These are phyloP conservation scores for Malus hybrid DNA, from an alignment of 331 rosid species.

Conservation along the genomic window DNA sequence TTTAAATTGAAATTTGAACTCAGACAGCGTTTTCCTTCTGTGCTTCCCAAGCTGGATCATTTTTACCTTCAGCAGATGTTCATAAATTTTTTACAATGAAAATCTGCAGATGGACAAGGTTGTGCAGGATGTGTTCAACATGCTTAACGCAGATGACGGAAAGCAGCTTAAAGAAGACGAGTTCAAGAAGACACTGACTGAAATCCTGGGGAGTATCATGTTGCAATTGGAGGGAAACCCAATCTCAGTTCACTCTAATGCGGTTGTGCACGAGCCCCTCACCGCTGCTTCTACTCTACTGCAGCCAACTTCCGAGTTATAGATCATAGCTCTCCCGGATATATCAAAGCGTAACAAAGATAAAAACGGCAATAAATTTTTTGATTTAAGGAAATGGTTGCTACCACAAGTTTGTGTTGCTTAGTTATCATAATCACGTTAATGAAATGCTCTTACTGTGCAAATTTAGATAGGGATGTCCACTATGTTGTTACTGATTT, in stretches of 20 bases:
- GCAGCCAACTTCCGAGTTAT: slow-evolving; percentile 40
- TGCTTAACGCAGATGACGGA: slow-evolving; percentile 51
- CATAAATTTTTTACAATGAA: slow-evolving; percentile 4
- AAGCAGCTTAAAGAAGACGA: slow-evolving; percentile 68
- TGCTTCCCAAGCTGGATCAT: not conserved
- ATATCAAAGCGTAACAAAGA: slow-evolving; percentile 2
- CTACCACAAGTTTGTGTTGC: slow-evolving; percentile 13
- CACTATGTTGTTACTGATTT: not conserved
- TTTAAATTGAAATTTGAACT: not conserved
- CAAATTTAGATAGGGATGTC: not conserved
- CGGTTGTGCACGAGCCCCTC: slow-evolving; percentile 80
- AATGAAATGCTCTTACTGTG: not conserved
- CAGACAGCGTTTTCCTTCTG: not conserved
- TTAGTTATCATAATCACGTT: not conserved
- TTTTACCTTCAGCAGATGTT: not conserved
- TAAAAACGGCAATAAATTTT: slow-evolving; percentile 14
- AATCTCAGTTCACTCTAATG: slow-evolving; percentile 58
- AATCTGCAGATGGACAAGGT: slow-evolving; percentile 68
- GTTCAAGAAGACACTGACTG: slow-evolving; percentile 66
- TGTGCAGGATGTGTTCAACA: slow-evolving; percentile 40
- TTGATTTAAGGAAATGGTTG: slow-evolving; percentile 12
- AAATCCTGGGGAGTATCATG: slow-evolving; percentile 62
- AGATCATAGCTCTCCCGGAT: slow-evolving; percentile 7
- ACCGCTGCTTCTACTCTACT: slow-evolving; percentile 59
- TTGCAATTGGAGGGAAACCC: slow-evolving; percentile 69